phyloP scores from a whole-genome alignment of 202 grass and related monocot genomes.

The Zoysia matrella region DNA sequence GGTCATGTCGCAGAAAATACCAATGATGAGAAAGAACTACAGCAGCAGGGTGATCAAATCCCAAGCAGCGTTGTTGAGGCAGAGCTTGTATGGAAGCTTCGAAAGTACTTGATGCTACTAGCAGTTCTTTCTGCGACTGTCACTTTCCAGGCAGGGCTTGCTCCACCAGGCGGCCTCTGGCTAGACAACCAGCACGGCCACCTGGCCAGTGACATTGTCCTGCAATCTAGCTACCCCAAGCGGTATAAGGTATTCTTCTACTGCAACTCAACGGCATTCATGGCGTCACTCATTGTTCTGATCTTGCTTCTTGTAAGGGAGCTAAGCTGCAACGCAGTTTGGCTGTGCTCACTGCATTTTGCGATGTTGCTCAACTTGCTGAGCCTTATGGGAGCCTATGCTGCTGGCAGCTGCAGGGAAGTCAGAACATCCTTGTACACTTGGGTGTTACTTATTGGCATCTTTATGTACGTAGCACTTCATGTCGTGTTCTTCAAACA shows the following conservation, averaged over 20 bases:
- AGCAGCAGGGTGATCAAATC: constrained; percentile 17
- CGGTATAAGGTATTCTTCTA: constrained; percentile 48
- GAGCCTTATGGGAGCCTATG: constrained; percentile 63
- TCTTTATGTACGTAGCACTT: constrained; percentile 47
- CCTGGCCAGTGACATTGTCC: constrained; percentile 43
- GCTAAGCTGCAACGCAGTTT: constrained; percentile 2
- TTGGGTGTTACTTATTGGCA: constrained; percentile 54
- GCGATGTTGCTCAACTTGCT: constrained; percentile 48
- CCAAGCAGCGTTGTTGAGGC: constrained; percentile 14
- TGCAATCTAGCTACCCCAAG: constrained; percentile 18
- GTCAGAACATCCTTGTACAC: constrained; percentile 44
- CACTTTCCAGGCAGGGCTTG: constrained; percentile 64
- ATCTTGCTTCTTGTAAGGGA: constrained; percentile 49
- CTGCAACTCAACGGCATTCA: constrained; percentile 39
- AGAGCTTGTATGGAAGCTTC: constrained; percentile 51
- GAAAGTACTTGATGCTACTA: constrained; percentile 59
- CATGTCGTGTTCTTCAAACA: constrained; percentile 54
- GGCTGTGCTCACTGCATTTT: constrained; percentile 46
- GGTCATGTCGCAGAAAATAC: background rate
- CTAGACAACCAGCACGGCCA: constrained; percentile 24
- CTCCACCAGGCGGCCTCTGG: constrained; percentile 65
- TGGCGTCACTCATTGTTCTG: constrained; percentile 57
- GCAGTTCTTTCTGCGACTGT: constrained; percentile 58
- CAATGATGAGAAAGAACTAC: background rate
- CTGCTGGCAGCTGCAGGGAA: constrained; percentile 55